Conservation (phyloP, 2,329 filamentous ascomycete genomes). For the Lachnellula occidentalis region DNA sequence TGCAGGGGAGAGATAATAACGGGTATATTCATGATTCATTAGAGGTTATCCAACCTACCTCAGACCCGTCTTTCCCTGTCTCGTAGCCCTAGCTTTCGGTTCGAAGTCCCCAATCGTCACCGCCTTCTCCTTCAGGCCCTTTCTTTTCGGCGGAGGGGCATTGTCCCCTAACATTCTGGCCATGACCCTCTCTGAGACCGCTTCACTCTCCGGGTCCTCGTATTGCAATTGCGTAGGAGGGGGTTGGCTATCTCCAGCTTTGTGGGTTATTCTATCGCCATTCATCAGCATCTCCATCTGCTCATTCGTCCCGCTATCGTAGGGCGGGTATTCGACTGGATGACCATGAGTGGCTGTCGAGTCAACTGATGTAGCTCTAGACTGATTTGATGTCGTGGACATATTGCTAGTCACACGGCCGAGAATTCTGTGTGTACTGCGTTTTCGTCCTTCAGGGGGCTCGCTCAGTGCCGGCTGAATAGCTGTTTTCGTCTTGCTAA, state of each 20-base stretch:
- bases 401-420: conserved; percentile 55
- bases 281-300: conserved; percentile 23
- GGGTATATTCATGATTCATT: neutral
- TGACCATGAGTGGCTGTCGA: conserved; percentile 30
- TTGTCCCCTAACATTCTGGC: conserved; percentile 29
- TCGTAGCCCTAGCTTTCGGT: conserved; percentile 3
- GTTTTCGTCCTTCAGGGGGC: conserved; percentile 25
- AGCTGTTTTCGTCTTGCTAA: conserved; percentile 27
- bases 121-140: conserved; percentile 13
- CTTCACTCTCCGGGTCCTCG: conserved; percentile 28
- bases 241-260: conserved; percentile 18
- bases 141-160: conserved; percentile 13
- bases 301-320: conserved; percentile 13
- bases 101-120: conserved; percentile 18
- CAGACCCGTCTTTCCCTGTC: neutral
- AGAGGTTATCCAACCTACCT: neutral
- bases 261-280: conserved; percentile 11
- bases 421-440: conserved; percentile 36
- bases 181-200: conserved; percentile 24
- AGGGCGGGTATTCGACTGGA: conserved; percentile 22
- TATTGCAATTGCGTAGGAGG: conserved; percentile 29
- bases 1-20: neutral
- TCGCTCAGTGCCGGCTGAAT: conserved; percentile 13
- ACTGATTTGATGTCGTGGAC: conserved; percentile 44
- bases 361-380: conserved; percentile 35